phyloP scores from a whole-genome alignment of 2,329 filamentous ascomycete genomes.

The Aspergillus felis region DNA sequence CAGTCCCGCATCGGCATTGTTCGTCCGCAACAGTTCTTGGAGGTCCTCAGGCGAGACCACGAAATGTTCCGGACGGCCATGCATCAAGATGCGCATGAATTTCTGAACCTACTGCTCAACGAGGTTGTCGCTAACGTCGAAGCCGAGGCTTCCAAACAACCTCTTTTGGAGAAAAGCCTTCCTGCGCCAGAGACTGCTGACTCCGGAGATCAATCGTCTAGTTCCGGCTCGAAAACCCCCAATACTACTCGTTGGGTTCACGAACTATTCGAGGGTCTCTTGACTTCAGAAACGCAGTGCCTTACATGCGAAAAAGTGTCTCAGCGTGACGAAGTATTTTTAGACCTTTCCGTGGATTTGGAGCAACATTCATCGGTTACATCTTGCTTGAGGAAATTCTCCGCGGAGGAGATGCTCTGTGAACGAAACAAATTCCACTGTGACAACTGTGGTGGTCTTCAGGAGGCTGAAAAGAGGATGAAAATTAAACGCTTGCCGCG shows the following conservation, averaged over 20 bases:
- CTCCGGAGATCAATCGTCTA: slow-evolving; percentile 50
- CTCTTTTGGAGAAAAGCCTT: slow-evolving; percentile 40
- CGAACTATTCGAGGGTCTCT: slow-evolving; percentile 88
- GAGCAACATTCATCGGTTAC: slow-evolving; percentile 95
- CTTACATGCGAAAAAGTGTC: slow-evolving; percentile 94
- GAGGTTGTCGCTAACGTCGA: slow-evolving; percentile 94
- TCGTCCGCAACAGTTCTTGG: slow-evolving; percentile 86
- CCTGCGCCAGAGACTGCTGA: slow-evolving; percentile 48
- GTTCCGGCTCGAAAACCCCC: slow-evolving; percentile 50
- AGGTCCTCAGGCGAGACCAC: slow-evolving; percentile 89
- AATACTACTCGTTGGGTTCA: slow-evolving; percentile 87
- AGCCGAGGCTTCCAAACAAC: slow-evolving; percentile 58
- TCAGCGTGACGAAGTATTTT: slow-evolving; percentile 89
- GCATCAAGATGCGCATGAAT: slow-evolving; percentile 98
- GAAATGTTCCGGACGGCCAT: slow-evolving; percentile 96
- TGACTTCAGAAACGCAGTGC: slow-evolving; percentile 95
- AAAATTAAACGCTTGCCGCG: slow-evolving; percentile 94
- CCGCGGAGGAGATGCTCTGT: slow-evolving; percentile 96
- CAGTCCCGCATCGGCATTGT: slow-evolving; percentile 81
- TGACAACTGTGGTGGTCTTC: slow-evolving; percentile 90
- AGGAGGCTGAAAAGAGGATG: slow-evolving; percentile 98
- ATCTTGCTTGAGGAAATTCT: slow-evolving; percentile 91
- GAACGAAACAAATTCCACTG: slow-evolving; percentile 99
- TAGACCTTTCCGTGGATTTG: slow-evolving; percentile 93
- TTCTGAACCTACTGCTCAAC: slow-evolving; percentile 91